Evolutionary conservation across 1,284 basidiomycete species (phyloP).

Genomic region (Retiboletus flavoniger): DNA sequence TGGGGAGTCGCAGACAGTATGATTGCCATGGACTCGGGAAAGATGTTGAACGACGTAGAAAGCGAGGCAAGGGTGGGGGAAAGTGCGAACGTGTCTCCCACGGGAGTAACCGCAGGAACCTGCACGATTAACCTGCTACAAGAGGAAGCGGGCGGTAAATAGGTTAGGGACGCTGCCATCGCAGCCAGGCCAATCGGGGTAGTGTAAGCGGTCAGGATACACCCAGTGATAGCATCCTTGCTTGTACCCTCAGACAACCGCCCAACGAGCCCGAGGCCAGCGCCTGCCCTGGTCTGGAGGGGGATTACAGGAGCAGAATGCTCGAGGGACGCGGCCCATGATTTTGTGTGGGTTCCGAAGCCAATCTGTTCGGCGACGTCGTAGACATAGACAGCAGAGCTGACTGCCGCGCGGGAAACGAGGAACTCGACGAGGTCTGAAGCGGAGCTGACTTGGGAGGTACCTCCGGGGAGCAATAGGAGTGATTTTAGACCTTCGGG

Average conservation of each 20-base stretch:
- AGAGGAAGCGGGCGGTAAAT: constrained; percentile 61
- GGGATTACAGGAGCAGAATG: constrained; percentile 58
- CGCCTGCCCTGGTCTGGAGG: constrained; percentile 85
- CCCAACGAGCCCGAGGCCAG: constrained; percentile 81
- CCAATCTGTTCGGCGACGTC: constrained; percentile 79
- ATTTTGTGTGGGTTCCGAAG: constrained; percentile 69
- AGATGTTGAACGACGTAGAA: constrained; percentile 54
- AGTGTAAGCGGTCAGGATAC: constrained; percentile 72
- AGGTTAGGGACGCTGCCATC: constrained; percentile 71
- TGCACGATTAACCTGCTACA: constrained; percentile 74
- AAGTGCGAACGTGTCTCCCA: constrained; percentile 64
- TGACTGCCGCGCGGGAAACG: constrained; percentile 51
- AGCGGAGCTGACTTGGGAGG: constrained; percentile 47
- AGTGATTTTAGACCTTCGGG: constrained; percentile 25
- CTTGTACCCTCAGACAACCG: constrained; percentile 78
- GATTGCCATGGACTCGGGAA: constrained; percentile 74
- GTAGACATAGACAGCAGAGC: constrained; percentile 73
- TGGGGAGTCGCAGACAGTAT: constrained; percentile 80
- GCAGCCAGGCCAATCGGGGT: constrained; percentile 73
- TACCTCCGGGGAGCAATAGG: constrained; percentile 16
- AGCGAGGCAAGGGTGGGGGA: constrained; percentile 73
- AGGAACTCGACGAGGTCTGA: constrained; percentile 68
- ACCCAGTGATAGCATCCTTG: constrained; percentile 54
- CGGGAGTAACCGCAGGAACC: constrained; percentile 67
- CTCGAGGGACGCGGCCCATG: constrained; percentile 47